These are phyloP conservation scores for Pulveroboletus sp. DNA, from an alignment of 768 basidiomycete genomes.

Conservation along the genomic window DNA sequence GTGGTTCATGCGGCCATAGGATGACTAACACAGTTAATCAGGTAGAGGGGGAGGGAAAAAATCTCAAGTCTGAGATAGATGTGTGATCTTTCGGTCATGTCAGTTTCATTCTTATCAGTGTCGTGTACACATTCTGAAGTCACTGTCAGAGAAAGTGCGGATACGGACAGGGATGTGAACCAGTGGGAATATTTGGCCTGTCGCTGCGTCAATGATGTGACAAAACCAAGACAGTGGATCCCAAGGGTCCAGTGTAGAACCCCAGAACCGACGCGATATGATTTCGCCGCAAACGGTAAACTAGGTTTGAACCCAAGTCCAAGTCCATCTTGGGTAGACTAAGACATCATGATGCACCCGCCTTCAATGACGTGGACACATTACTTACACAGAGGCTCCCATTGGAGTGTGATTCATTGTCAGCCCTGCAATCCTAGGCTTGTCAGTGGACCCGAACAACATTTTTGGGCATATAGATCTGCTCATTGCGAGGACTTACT, in stretches of 20 bases:
- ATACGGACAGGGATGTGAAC: slow-evolving; percentile 6
- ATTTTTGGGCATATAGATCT: neutral
- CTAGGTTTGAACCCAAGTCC: neutral
- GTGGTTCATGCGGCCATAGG: slow-evolving; percentile 2
- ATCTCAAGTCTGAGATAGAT: slow-evolving; percentile 3
- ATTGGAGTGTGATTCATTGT: neutral
- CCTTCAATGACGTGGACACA: neutral
- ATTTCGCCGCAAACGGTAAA: neutral
- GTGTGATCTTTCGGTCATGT: neutral
- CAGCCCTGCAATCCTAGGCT: slow-evolving; percentile 10
- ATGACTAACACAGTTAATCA: slow-evolving; percentile 4
- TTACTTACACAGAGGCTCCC: neutral
- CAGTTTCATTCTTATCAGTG: slow-evolving; percentile 3
- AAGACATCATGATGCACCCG: too few relatives aligned
- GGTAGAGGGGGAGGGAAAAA: neutral
- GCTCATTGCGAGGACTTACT: neutral
- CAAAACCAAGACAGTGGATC: neutral
- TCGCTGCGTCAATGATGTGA: neutral
- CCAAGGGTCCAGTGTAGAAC: neutral
- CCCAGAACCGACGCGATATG: neutral
- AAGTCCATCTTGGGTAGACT: neutral
- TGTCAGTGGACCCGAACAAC: slow-evolving; percentile 8
- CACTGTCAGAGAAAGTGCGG: neutral
- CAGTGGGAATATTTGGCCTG: slow-evolving; percentile 5
- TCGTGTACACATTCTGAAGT: neutral